Conservation (phyloP, 768 basidiomycete species). For the Boletus edulis region DNA sequence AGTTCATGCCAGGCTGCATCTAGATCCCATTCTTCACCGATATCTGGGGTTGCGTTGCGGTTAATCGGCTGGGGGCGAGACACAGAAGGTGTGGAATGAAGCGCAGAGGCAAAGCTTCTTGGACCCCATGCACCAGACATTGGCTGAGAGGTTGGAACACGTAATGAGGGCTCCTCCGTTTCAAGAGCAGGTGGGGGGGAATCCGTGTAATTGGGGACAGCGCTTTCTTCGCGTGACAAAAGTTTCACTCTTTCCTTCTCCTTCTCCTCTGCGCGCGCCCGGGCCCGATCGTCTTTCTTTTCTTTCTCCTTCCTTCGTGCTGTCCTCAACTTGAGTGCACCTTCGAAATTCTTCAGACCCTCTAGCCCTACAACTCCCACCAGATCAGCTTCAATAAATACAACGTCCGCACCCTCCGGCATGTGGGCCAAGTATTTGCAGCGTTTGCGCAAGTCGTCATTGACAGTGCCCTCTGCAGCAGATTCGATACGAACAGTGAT, state of each 20-base stretch:
- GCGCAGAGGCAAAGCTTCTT: constrained; percentile 78
- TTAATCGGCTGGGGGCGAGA: constrained; percentile 42
- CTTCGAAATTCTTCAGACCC: constrained; percentile 80
- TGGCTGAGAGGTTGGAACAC: constrained; percentile 9
- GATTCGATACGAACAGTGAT: constrained; percentile 82
- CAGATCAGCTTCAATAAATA: constrained; percentile 89
- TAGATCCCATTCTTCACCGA: constrained; percentile 71
- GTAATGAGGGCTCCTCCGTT: constrained; percentile 11
- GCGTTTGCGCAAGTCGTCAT: constrained; percentile 90
- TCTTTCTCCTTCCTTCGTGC: constrained; percentile 77
- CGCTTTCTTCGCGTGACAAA: constrained; percentile 20
- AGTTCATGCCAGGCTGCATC: constrained; percentile 82
- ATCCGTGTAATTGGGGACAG: constrained; percentile 2
- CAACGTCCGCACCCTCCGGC: constrained; percentile 88
- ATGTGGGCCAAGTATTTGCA: constrained; percentile 96
- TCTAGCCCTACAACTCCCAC: constrained; percentile 71
- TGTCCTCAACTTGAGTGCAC: constrained; percentile 72
- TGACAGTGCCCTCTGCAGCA: constrained; percentile 72
- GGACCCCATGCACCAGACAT: constrained; percentile 70
- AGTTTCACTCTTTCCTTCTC: constrained; percentile 56
- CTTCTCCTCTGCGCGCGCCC: constrained; percentile 70
- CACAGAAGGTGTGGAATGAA: constrained; percentile 50
- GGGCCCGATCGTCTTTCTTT: constrained; percentile 84
- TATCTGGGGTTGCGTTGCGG: constrained; percentile 26
- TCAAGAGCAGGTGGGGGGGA: constrained; percentile 9